A percentile compares a stretch with the other conserved stretches of the same genome.
phyloP scores from a whole-genome alignment of 1,284 basidiomycete genomes.

The Clitocybe nebularis region DNA sequence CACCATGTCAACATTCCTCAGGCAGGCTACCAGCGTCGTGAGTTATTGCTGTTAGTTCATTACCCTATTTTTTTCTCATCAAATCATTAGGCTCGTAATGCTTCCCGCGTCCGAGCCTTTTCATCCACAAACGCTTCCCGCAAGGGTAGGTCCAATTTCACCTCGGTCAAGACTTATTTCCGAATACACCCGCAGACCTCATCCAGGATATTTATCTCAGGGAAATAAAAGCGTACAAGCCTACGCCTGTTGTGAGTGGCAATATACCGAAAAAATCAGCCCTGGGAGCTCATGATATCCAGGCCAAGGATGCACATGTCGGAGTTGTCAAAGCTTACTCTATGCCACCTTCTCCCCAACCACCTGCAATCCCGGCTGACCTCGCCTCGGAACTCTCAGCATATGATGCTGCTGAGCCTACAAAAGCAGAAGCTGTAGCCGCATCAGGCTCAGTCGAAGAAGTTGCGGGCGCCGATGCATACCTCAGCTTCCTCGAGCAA shows the following conservation, averaged over 20 bases:
- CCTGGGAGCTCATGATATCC: conserved; percentile 7
- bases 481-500: conserved; percentile 42
- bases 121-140: conserved; percentile 62
- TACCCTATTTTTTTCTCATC: conserved; percentile 3
- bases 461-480: conserved; percentile 37
- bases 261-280: background rate
- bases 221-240: conserved; percentile 90
- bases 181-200: conserved; percentile 66
- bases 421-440: conserved; percentile 34
- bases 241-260: conserved; percentile 42
- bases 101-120: conserved; percentile 51
- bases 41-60: conserved; percentile 20
- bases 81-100: conserved; percentile 32
- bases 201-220: conserved; percentile 90
- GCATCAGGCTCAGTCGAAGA: conserved; percentile 21
- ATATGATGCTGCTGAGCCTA: conserved; percentile 77
- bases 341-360: conserved; percentile 62
- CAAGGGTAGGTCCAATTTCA: conserved; percentile 53
- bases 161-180: conserved; percentile 19
- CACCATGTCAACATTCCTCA: conserved; percentile 58
- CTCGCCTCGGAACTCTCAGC: conserved; percentile 79
- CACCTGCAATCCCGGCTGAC: conserved; percentile 72
- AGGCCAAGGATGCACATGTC: conserved; percentile 85
- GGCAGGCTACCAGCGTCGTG: conserved; percentile 51
- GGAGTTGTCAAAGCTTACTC: conserved; percentile 74